Percentiles rank a stretch among this genome's conserved stretches.
Evolutionary conservation across 2,329 filamentous ascomycete species (phyloP).

Genomic region (Fusarium abutilonis): DNA sequence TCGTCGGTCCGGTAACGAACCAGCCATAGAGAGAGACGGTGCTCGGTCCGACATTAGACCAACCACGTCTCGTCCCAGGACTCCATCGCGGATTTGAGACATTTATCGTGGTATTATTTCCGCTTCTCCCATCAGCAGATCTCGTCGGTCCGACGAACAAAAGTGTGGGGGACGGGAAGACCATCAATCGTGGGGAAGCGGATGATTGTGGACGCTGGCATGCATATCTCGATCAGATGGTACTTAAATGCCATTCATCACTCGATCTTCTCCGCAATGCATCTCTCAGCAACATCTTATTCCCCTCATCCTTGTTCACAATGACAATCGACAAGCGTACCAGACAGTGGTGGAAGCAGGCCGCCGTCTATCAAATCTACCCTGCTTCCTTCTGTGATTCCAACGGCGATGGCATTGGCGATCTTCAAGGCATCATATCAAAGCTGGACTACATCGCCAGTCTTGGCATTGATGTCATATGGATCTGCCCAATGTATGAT

Average conservation of each 20-base stretch:
- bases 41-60: constrained; percentile 35
- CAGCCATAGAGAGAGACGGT: background rate
- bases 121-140: too few species aligned
- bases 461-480: constrained; percentile 40
- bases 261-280: background rate
- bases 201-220: background rate
- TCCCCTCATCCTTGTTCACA: background rate
- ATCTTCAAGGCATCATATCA: constrained; percentile 63
- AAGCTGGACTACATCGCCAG: constrained; percentile 58
- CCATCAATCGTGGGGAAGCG: constrained; percentile 6
- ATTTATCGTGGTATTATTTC: background rate
- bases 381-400: constrained; percentile 65
- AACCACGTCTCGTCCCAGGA: background rate
- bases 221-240: background rate
- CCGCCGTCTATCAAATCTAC: constrained; percentile 66
- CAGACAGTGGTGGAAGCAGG: constrained; percentile 64
- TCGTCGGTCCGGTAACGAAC: constrained; percentile 33
- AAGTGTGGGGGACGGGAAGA: background rate
- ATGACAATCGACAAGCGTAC: constrained; percentile 39
- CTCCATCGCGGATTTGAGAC: background rate
- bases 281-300: background rate
- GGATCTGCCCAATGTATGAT: constrained; percentile 44
- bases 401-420: constrained; percentile 64
- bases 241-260: background rate
- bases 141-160: constrained; percentile 27